phyloP scores from a whole-genome alignment of 768 basidiomycete species.

The Postia placenta region DNA sequence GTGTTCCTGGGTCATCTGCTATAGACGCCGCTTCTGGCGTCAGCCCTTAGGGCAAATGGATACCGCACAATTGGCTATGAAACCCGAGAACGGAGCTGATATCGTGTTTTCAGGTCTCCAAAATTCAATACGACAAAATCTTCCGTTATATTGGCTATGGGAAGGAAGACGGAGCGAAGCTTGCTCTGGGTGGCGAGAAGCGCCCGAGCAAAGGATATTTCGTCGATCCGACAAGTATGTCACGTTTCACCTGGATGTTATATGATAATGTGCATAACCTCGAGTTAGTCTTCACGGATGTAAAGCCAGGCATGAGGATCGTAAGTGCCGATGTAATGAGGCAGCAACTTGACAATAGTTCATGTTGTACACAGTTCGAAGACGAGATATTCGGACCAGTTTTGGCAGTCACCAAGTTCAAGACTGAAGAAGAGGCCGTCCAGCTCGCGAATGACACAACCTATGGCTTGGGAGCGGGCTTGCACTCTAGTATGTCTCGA shows the following conservation, averaged over 20 bases:
- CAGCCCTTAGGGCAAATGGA: background rate
- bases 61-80: background rate
- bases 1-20: background rate
- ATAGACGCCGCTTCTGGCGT: background rate
- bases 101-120: constrained; percentile 53
- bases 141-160: constrained; percentile 87
- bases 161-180: constrained; percentile 75
- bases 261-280: no score
- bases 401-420: constrained; percentile 74
- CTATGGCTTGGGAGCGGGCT: constrained; percentile 88
- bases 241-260: no score
- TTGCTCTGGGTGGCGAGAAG: constrained; percentile 76
- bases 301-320: constrained; percentile 79
- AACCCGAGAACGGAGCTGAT: background rate
- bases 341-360: background rate
- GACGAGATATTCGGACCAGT: constrained; percentile 93
- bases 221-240: constrained; percentile 89
- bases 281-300: constrained; percentile 81
- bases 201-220: constrained; percentile 75
- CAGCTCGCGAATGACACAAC: constrained; percentile 78
- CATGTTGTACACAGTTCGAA: constrained; percentile 12
- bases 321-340: constrained; percentile 43
- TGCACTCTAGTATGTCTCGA: constrained; percentile 83
- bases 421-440: constrained; percentile 84
- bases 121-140: constrained; percentile 78